Conservation (phyloP, 139 green algal species). For the Chlorella sp. region DNA sequence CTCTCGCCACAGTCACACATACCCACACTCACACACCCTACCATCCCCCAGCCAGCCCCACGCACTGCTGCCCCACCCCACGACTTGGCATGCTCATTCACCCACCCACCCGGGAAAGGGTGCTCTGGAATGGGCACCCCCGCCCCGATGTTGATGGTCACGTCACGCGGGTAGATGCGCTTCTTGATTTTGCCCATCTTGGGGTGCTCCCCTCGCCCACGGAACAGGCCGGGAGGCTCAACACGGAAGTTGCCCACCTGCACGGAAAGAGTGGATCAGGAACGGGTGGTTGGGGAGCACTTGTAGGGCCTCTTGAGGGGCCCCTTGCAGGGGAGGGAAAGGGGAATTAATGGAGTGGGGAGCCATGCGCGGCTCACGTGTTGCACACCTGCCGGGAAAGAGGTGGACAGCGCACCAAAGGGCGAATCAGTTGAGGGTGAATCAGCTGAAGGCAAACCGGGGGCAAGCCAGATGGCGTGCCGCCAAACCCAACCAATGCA, state of each 20-base stretch:
- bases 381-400: neutral
- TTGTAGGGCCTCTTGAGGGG: too few relatives aligned
- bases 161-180: slow-evolving; percentile 95
- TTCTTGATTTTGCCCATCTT: slow-evolving; percentile 98
- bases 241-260: slow-evolving; percentile 99
- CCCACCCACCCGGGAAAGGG: slow-evolving; percentile 80
- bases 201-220: slow-evolving; percentile 97
- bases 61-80: neutral
- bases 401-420: too few relatives aligned
- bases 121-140: slow-evolving; percentile 83
- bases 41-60: neutral
- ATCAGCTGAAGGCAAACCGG: too few relatives aligned
- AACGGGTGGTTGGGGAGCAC: neutral
- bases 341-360: neutral
- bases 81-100: slow-evolving; percentile 34
- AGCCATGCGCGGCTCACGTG: neutral
- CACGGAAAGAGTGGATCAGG: neutral
- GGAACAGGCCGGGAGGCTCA: slow-evolving; percentile 97
- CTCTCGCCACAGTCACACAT: too few relatives aligned
- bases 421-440: too few relatives aligned
- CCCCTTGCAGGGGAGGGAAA: neutral
- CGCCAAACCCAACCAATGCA: neutral
- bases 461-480: too few relatives aligned
- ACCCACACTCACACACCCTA: too few relatives aligned
- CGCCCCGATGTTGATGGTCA: slow-evolving; percentile 98